A percentile compares a stretch with the other conserved stretches of the same genome.
Evolutionary conservation across 2,329 filamentous ascomycete species (phyloP).

Genomic region (Orbilia javanica): DNA sequence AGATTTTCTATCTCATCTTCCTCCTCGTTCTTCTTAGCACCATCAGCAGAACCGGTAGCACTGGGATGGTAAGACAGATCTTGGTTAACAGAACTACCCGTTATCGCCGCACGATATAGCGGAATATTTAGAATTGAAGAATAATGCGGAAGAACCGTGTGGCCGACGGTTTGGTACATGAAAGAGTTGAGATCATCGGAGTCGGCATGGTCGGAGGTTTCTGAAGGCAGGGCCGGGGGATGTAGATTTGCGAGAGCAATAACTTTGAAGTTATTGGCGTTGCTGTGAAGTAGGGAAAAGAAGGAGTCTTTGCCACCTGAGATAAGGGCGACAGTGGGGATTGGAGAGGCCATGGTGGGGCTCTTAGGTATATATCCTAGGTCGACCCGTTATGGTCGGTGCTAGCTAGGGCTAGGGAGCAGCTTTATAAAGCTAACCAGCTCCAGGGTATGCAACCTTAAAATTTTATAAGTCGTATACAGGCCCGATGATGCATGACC

Average conservation of each 20-base stretch:
- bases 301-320: constrained; percentile 98
- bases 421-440: not conserved
- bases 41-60: not conserved
- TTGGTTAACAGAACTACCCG: constrained; percentile 77
- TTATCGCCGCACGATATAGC: constrained; percentile 83
- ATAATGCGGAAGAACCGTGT: constrained; percentile 87
- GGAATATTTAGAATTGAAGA: constrained; percentile 82
- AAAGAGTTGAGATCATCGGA: constrained; percentile 86
- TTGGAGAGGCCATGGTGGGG: constrained; percentile 66
- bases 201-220: constrained; percentile 28
- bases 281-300: constrained; percentile 90
- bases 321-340: constrained; percentile 79
- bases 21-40: not conserved
- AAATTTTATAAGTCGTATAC: not conserved
- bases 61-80: constrained; percentile 75
- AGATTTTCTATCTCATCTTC: constrained; percentile 91
- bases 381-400: too few species aligned
- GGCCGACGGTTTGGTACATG: constrained; percentile 99
- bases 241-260: constrained; percentile 91
- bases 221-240: constrained; percentile 67
- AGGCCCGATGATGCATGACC: not conserved
- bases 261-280: constrained; percentile 84
- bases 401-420: not conserved
- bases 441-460: not conserved
- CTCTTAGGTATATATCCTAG: not conserved